A percentile compares a stretch with the other conserved stretches of the same genome.
phyloP scores from a whole-genome alignment of 768 basidiomycete species.

The Gyrodon lividus region DNA sequence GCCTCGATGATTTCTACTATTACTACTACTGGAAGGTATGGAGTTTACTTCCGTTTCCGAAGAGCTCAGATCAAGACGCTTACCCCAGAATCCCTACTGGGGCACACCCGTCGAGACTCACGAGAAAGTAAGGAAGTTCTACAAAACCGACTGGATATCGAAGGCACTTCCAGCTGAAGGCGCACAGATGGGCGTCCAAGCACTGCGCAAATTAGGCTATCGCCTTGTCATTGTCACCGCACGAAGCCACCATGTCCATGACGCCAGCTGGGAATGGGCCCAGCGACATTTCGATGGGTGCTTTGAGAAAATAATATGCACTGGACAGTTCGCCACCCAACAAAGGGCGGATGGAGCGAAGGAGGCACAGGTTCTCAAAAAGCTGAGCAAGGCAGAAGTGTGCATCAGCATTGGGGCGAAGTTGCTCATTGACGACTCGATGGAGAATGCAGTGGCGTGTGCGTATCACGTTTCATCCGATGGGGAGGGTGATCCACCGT shows the following conservation, averaged over 20 bases:
- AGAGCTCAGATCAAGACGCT: background rate
- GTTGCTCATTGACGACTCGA: constrained; percentile 76
- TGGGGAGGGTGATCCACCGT: constrained; percentile 35
- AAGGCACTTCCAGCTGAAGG: constrained; percentile 55
- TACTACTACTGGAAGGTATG: constrained; percentile 77
- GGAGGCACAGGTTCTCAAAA: constrained; percentile 45
- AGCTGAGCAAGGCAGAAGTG: constrained; percentile 71
- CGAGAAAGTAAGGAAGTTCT: constrained; percentile 58
- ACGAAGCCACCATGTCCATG: constrained; percentile 52
- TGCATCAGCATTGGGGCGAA: constrained; percentile 62
- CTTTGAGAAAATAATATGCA: constrained; percentile 66
- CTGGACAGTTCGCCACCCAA: constrained; percentile 64
- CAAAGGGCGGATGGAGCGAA: constrained; percentile 28
- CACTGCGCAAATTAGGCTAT: constrained; percentile 62
- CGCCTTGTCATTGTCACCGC: constrained; percentile 76
- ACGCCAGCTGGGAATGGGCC: constrained; percentile 66
- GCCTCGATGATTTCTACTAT: constrained; percentile 59
- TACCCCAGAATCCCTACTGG: constrained; percentile 52
- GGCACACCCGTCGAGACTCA: constrained; percentile 58
- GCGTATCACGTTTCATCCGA: constrained; percentile 30
- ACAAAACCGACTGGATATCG: constrained; percentile 48
- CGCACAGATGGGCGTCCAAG: constrained; percentile 55
- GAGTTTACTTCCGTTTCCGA: background rate
- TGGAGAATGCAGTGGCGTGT: constrained; percentile 72
- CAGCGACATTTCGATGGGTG: constrained; percentile 61